Evolutionary conservation across 169 alveolate genomes (phyloP).

Genomic region (Babesia divergens): DNA sequence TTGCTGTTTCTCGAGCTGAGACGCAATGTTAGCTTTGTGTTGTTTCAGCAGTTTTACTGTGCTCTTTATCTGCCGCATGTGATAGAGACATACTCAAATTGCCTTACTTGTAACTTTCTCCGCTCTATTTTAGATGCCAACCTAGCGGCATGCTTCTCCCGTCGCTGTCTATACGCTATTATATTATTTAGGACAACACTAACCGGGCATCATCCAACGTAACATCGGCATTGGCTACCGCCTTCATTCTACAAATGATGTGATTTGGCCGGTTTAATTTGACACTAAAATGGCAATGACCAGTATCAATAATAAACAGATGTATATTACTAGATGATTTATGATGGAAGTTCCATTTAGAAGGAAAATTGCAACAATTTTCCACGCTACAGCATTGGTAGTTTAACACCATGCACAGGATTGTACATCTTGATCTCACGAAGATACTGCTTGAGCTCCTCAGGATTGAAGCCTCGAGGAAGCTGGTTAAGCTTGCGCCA

Average conservation of each 20-base stretch:
- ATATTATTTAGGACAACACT: neutral
- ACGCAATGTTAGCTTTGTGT: neutral
- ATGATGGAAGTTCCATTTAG: too few relatives aligned
- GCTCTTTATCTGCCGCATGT: slow-evolving; percentile 10
- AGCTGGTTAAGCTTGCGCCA: slow-evolving; percentile 50
- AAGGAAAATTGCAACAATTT: neutral
- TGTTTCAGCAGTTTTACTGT: slow-evolving; percentile 15
- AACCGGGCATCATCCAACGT: slow-evolving; percentile 8
- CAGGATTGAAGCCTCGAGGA: slow-evolving; percentile 6
- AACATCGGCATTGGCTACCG: too few relatives aligned
- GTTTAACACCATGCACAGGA: slow-evolving; percentile 52
- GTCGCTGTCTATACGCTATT: neutral
- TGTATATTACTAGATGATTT: too few relatives aligned
- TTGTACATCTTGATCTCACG: slow-evolving; percentile 30
- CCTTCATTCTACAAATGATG: too few relatives aligned
- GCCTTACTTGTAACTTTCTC: neutral
- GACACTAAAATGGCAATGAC: too few relatives aligned
- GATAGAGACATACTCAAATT: neutral
- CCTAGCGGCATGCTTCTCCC: neutral
- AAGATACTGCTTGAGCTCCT: slow-evolving; percentile 45
- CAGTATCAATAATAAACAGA: too few relatives aligned
- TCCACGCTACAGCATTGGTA: slow-evolving; percentile 34
- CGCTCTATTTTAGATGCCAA: neutral
- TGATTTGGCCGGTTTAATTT: too few relatives aligned
- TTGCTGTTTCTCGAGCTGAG: neutral